Evolutionary conservation across 495 filamentous ascomycete genomes (phyloP).

Genomic region (Lepidopterella palustris): DNA sequence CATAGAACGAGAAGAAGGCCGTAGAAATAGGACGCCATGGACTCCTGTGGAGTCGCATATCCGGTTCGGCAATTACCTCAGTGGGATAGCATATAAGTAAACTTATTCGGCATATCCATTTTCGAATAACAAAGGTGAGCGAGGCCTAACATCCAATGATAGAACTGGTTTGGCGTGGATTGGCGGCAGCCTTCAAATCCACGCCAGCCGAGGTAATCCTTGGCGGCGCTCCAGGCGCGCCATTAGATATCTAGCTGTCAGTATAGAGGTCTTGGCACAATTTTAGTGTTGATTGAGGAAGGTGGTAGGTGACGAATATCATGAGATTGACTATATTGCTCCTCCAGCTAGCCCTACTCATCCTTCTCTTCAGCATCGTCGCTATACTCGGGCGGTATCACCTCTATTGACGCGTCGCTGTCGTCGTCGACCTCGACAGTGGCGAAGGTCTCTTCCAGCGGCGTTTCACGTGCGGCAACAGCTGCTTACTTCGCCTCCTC

Average conservation of each 20-base stretch:
- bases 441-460: neutral
- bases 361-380: no score
- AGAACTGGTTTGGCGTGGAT: neutral
- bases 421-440: neutral
- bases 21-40: constrained; percentile 15
- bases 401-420: no score
- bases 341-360: no score
- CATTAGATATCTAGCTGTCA: no score
- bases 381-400: no score
- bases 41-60: constrained; percentile 26
- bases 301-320: no score
- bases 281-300: no score
- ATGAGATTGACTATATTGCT: no score
- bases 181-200: neutral
- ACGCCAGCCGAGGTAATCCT: no score
- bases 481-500: neutral
- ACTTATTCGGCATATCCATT: constrained; percentile 14
- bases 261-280: no score
- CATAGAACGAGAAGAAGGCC: constrained; percentile 25
- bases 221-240: no score
- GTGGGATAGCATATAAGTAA: constrained; percentile 25
- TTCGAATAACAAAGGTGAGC: constrained; percentile 1
- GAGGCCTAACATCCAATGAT: neutral
- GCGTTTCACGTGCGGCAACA: no score
- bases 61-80: constrained; percentile 18